Evolutionary conservation across 495 filamentous ascomycete genomes (phyloP), one percentile per base, ranked within the genome.

Genomic region (Pyrenopolyporus hunteri): DNA sequence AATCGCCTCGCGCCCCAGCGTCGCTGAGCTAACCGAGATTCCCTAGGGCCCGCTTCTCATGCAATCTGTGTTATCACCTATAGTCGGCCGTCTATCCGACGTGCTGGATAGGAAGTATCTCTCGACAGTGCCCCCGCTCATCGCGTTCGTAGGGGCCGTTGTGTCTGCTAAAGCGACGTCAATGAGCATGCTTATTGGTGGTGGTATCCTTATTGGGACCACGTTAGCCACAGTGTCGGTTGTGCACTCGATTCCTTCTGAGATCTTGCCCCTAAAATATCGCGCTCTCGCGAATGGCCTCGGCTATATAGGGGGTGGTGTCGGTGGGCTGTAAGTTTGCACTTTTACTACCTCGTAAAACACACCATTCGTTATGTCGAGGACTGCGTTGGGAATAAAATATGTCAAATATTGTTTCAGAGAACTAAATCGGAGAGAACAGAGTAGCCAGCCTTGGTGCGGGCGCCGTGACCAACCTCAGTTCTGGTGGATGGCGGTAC

Each of bases 231-330:
- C 81, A 1, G 78, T 82, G 20, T 73, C 79, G 3, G 80, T 85
- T 45, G 76, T 83, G 7, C 80, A 83, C 47, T 75, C 81, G 1
- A 83, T 85, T 47, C 80, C 78, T 0, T 76, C 76, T 5, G 81
- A 85, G 64, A 80, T 84, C 22, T 51, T 85, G 22, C 82, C 81
- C 16, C 55, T 83, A 39, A 84, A 83, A 54, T 82, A 78, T 50
- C 70, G 81, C 6, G 77, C 81, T 26, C 66, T 83, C 5, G 80
- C 81, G 0, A 83, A 83, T 46, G 81, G 82, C 5, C 78, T 80
- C 53, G 71, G 73, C 3, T 79, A 74, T 47, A 52, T 83, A 4
- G 82, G 73, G 4, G 80, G 80, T 10, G 69, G 77, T 6, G 35
- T 82, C 10, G 81, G 80, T 22, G 80, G 78, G 23, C 36, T 83